Base-by-base conservation (phyloP, 2,329 filamentous ascomycete genomes). In the Colletotrichum australisinense region DNA sequence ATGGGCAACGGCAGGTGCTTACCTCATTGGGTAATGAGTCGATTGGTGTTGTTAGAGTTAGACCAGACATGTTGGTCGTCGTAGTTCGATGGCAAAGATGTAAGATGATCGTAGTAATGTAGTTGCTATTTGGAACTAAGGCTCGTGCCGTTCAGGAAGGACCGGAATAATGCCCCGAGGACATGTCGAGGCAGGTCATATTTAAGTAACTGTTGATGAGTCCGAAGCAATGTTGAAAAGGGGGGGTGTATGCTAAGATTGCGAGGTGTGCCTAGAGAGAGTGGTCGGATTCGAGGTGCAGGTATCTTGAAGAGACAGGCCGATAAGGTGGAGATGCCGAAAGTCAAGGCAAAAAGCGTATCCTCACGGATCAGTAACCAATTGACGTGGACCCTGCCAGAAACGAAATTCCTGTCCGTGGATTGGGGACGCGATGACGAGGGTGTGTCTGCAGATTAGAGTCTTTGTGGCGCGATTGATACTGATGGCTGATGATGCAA, bases 21-120 rank as follows among this genome's bases (percentile, higher is more conserved):
- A 82, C 81, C 79, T 82, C 81, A 76, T 82, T 82, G 9, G 81
- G 81, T 69, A 82, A 77, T 46, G 76, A 79, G 69, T 81, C 77
- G 65, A 81, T 77, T 9, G 60, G 49, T 12, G 69, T 46, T 7
- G 9, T 53, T 42, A 63, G 62, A 52, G 9, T 53, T 32, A 63
- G 62, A 52, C 56, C 59, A 42, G 67, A 71, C 75, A 76, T 76
- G 66, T 22, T 53, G 52, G 7, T 49, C 26, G 5, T 57, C 14
- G 16, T 67, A 56, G 19, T n/a, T n/a, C 22, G 42, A 22, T 22
- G 57, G 67, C 63, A 73, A 74, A 75, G 57, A 68, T 64, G 63
- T 32, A 32, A 57, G 19, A 22, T 9, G 7, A 3, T 8, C n/a
- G 46, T 35, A 19, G 30, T 12, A 38, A 14, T 26, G 46, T 35